phyloP scores from a whole-genome alignment of 2,329 filamentous ascomycete species.

The Capronia americana region DNA sequence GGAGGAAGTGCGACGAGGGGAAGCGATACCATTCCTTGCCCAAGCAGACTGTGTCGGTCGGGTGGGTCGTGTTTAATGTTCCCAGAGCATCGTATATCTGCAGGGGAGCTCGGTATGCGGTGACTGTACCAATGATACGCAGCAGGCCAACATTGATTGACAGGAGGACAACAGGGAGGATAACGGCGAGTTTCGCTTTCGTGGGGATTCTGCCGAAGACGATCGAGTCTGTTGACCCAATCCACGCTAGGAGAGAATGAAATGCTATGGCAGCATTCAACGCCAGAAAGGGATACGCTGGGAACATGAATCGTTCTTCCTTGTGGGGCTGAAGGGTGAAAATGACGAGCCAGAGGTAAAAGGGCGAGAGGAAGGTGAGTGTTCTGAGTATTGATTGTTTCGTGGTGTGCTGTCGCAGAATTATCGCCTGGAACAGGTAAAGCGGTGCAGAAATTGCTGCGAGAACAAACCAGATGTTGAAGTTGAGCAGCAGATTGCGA shows the following conservation, averaged over 20 bases:
- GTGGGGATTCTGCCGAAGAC: constrained; percentile 76
- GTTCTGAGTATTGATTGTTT: constrained; percentile 76
- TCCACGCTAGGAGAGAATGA: constrained; percentile 76
- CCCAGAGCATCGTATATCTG: constrained; percentile 60
- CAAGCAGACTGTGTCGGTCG: constrained; percentile 78
- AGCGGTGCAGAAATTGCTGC: constrained; percentile 77
- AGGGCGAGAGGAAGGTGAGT: constrained; percentile 78
- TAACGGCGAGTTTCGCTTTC: constrained; percentile 68
- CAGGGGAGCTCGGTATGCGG: constrained; percentile 83
- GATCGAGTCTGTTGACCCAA: constrained; percentile 73
- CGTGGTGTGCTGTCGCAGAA: constrained; percentile 64
- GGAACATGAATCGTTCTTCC: constrained; percentile 98
- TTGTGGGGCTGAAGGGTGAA: constrained; percentile 95
- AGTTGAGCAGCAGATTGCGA: constrained; percentile 88
- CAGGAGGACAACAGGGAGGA: constrained; percentile 58
- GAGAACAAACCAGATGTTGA: constrained; percentile 90
- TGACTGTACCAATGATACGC: constrained; percentile 77
- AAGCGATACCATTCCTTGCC: constrained; percentile 99
- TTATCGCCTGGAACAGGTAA: constrained; percentile 73
- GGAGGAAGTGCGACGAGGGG: constrained; percentile 89
- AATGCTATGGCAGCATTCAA: constrained; percentile 86
- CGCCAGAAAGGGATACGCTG: constrained; percentile 86
- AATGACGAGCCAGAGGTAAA: constrained; percentile 92
- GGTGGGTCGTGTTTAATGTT: constrained; percentile 58
- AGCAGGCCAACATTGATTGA: constrained; percentile 71